Evolutionary conservation across 495 filamentous ascomycete species (phyloP).

Genomic region (Hyaloscypha hepaticicola): DNA sequence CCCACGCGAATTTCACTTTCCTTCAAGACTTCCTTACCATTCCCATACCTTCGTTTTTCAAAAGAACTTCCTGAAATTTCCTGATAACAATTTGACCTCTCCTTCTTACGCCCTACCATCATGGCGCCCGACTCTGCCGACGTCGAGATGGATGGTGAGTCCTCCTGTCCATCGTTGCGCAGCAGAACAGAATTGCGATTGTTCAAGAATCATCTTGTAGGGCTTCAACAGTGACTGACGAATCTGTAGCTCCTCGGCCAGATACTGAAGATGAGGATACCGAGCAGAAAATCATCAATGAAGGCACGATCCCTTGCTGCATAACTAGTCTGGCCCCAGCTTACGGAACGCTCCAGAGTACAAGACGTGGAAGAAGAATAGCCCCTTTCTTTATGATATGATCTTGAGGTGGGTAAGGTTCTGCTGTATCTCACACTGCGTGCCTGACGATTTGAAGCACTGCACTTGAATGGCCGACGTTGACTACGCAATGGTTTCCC

Average conservation of each 20-base stretch:
- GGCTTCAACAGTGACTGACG: slow-evolving; percentile 4
- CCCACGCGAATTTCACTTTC: neutral
- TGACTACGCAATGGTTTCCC: slow-evolving; percentile 97
- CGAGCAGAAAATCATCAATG: slow-evolving; percentile 85
- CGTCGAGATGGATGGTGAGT: slow-evolving; percentile 33
- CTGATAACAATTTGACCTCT: neutral
- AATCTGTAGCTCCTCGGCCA: slow-evolving; percentile 10
- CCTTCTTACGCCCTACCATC: neutral
- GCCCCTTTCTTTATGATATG: slow-evolving; percentile 96
- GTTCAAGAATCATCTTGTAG: neutral
- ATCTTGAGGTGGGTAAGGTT: slow-evolving; percentile 62
- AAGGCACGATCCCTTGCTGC: slow-evolving; percentile 55
- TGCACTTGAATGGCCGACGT: slow-evolving; percentile 95
- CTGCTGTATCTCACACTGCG: neutral
- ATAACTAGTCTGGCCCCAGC: neutral
- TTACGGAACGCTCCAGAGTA: slow-evolving; percentile 64
- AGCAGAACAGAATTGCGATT: neutral
- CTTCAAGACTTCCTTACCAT: neutral
- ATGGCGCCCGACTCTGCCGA: slow-evolving; percentile 33
- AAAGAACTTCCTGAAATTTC: neutral
- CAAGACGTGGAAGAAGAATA: slow-evolving; percentile 99
- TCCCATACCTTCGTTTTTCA: neutral
- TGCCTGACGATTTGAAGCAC: slow-evolving; percentile 52
- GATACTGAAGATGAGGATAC: slow-evolving; percentile 32
- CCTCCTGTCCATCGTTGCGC: neutral